Percentiles rank a stretch among this genome's conserved stretches.
phyloP scores from a whole-genome alignment of 306 rosid species.

The Begonia fuchsioides region DNA sequence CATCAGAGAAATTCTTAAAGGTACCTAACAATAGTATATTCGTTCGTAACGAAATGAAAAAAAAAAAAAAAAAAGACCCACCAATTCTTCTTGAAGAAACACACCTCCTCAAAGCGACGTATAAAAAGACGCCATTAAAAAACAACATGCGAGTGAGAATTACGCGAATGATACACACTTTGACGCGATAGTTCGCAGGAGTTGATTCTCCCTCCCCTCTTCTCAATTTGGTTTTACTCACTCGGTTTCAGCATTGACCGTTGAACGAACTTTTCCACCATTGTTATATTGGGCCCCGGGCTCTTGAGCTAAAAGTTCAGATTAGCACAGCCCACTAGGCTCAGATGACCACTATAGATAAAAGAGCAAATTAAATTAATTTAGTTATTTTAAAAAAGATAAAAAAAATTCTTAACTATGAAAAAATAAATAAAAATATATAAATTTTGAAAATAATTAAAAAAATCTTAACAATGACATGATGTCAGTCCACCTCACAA shows the following conservation, averaged over 20 bases:
- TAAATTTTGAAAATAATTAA: too few species aligned
- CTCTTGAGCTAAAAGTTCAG: too few species aligned
- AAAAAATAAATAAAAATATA: too few species aligned
- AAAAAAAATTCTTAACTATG: too few species aligned
- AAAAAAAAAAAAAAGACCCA: neutral
- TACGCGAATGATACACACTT: neutral
- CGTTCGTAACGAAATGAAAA: conserved; percentile 2
- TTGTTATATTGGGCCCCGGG: too few species aligned
- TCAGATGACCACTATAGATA: too few species aligned
- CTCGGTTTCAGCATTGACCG: neutral
- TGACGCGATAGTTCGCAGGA: conserved; percentile 10
- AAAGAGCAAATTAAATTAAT: too few species aligned
- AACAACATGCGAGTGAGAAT: conserved; percentile 7
- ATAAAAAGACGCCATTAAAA: conserved; percentile 1
- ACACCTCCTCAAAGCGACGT: conserved; percentile 2
- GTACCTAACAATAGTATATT: conserved; percentile 36
- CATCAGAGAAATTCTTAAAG: conserved; percentile 34
- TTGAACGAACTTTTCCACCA: too few species aligned
- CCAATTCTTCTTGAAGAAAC: conserved; percentile 2
- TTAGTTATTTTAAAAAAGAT: too few species aligned
- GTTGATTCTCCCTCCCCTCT: neutral
- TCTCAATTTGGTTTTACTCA: neutral
- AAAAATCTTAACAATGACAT: too few species aligned
- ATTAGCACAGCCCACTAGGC: too few species aligned
- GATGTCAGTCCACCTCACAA: too few species aligned